Evolutionary conservation across 257 asterid genomes (phyloP), one percentile per base, ranked within the genome.

Genomic region (Voacanga thouarsii): DNA sequence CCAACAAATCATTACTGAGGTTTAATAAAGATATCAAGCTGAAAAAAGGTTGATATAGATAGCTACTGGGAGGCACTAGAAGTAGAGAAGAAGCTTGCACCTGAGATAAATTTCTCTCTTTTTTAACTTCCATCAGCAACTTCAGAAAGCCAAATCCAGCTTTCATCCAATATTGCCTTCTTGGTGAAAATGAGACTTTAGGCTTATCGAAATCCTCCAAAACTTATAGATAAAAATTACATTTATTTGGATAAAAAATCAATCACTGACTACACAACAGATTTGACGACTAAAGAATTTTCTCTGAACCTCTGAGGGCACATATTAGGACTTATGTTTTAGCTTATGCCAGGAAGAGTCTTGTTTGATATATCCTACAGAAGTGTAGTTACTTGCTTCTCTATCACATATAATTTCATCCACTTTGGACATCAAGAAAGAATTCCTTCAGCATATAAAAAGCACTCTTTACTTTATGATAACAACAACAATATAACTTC

Each of bases 231-330:
- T 7, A 41, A 44, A 41, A 55, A 6, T 45, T 28, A 16, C 53
- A 67, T 68, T n/a, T n/a, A 43, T 30, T 47, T 14, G 64, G 71
- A 24, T 63, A 3, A 21, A 39, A 26, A 61, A 71, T 45, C 66
- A 28, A 71, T 24, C 50, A 15, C 16, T 41, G 72, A 53, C 50
- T 21, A 28, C 41, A 24, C 24, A 8, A 67, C 7, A 24, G 24
- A 12, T 55, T 67, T 21, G 79, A 67, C 56, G 75, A 65, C 55
- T n/a, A 66, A 55, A 51, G 50, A 51, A 16, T n/a, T 64, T 72
- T 11, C 74, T 23, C n/a, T 3, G 7, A 79, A 63, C 65, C 19
- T 10, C 37, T 63, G 56, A 21, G 37, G 57, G 33, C 45, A 1
- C 44, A 26, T 2, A 8, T 33, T 47, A 65, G 7, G 24, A 24